A percentile compares a stretch with the other conserved stretches of the same genome.
phyloP scores from a whole-genome alignment of 805 yeast species.

The Tetrapisispora taiwanensis region DNA sequence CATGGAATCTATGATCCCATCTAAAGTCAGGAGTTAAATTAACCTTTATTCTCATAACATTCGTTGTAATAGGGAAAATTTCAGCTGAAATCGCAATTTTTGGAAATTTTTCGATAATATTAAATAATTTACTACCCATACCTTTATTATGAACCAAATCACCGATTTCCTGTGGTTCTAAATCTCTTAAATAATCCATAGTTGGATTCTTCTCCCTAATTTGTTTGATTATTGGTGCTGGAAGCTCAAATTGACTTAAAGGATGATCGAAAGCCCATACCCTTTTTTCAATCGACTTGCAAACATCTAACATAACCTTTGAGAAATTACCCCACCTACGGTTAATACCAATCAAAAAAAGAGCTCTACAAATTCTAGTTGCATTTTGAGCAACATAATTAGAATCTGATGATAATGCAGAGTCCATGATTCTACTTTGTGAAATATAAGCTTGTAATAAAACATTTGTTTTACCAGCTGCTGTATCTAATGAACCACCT shows the following conservation, averaged over 20 bases:
- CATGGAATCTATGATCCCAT: conserved; percentile 81
- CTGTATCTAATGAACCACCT: conserved; percentile 61
- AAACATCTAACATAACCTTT: conserved; percentile 62
- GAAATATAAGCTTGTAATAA: conserved; percentile 84
- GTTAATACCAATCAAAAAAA: conserved; percentile 76
- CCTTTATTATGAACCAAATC: conserved; percentile 76
- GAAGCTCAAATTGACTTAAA: conserved; percentile 73
- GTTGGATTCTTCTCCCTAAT: conserved; percentile 55
- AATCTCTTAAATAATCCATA: conserved; percentile 63
- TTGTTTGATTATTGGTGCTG: conserved; percentile 51
- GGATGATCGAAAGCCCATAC: conserved; percentile 92
- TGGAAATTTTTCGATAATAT: conserved; percentile 65
- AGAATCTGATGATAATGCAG: conserved; percentile 76
- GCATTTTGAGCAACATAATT: conserved; percentile 94
- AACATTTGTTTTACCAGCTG: conserved; percentile 81
- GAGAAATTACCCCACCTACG: conserved; percentile 86
- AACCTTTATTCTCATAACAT: conserved; percentile 75
- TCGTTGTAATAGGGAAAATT: conserved; percentile 77
- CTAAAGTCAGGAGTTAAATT: conserved; percentile 62
- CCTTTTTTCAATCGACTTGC: conserved; percentile 76
- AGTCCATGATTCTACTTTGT: conserved; percentile 57
- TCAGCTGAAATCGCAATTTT: conserved; percentile 64
- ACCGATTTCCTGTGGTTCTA: conserved; percentile 71
- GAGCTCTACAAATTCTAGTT: conserved; percentile 84
- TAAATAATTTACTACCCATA: conserved; percentile 56